A percentile compares a stretch with the other conserved stretches of the same genome.
Conservation (phyloP, 805 yeast genomes). For the Priceomyces haplophilus region DNA sequence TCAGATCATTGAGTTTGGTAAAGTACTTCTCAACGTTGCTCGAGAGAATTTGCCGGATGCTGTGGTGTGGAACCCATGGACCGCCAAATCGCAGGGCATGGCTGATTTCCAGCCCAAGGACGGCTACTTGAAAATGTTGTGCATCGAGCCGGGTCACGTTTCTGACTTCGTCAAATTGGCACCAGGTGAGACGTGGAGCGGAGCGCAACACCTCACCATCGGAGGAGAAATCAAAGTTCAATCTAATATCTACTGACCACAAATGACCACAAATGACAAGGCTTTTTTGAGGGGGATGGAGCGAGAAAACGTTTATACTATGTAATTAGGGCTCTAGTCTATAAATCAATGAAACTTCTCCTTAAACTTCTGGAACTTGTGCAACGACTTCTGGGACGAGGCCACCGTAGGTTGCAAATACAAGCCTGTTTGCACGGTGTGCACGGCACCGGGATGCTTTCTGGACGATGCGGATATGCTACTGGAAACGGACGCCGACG, state of each 20-base stretch:
- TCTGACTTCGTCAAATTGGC: constrained; percentile 57
- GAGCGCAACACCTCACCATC: constrained; percentile 55
- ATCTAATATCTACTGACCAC: constrained; percentile 41
- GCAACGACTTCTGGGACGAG: constrained; percentile 36
- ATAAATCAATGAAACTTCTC: constrained; percentile 22
- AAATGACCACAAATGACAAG: no score
- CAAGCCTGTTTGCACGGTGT: constrained; percentile 26
- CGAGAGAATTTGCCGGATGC: constrained; percentile 62
- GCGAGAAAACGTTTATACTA: no score
- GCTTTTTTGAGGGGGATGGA: no score
- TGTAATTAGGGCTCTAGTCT: background rate
- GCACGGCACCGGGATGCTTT: constrained; percentile 25
- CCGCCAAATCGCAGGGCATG: constrained; percentile 75
- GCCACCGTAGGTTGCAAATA: constrained; percentile 41
- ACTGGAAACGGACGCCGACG: constrained; percentile 2
- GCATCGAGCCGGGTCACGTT: constrained; percentile 93
- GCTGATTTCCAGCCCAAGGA: constrained; percentile 82
- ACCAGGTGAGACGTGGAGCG: constrained; percentile 78
- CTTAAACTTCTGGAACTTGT: constrained; percentile 34
- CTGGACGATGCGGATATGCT: constrained; percentile 7
- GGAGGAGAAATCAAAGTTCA: constrained; percentile 64
- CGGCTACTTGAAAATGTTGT: constrained; percentile 85
- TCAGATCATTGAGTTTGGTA: constrained; percentile 69
- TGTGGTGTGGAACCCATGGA: constrained; percentile 99
- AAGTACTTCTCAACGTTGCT: constrained; percentile 64